A percentile compares a stretch with the other conserved stretches of the same genome.
phyloP scores from a whole-genome alignment of 805 yeast genomes.

The Monosporozyma unispora region DNA sequence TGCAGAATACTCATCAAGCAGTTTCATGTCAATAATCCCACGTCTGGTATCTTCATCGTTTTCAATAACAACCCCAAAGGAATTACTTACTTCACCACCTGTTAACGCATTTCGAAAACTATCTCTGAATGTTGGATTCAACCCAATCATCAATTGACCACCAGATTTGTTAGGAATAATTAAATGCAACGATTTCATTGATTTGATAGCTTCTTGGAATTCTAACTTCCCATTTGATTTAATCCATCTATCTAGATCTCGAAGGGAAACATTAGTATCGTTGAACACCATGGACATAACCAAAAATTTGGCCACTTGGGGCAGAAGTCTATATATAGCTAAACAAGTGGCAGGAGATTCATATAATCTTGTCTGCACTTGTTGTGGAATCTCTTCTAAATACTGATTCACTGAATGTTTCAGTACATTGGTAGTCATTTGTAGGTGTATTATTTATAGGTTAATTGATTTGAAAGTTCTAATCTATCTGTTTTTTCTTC shows the following conservation, averaged over 20 bases:
- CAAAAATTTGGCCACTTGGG: slow-evolving; percentile 81
- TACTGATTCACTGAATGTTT: slow-evolving; percentile 78
- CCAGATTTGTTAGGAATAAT: slow-evolving; percentile 35
- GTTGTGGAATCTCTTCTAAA: slow-evolving; percentile 79
- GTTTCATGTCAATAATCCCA: slow-evolving; percentile 49
- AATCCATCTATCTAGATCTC: slow-evolving; percentile 70
- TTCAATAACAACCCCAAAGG: slow-evolving; percentile 68
- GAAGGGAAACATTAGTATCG: slow-evolving; percentile 58
- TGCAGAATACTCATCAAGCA: slow-evolving; percentile 72
- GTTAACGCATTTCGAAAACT: slow-evolving; percentile 78
- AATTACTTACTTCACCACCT: slow-evolving; percentile 57
- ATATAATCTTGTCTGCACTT: slow-evolving; percentile 74
- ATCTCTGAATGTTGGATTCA: slow-evolving; percentile 65
- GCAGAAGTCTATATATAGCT: slow-evolving; percentile 83
- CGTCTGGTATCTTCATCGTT: slow-evolving; percentile 36
- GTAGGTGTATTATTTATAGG: neutral
- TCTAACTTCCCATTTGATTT: slow-evolving; percentile 44
- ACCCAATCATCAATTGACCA: slow-evolving; percentile 29
- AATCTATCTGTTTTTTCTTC: neutral
- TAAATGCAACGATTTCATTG: slow-evolving; percentile 67
- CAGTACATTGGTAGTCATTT: slow-evolving; percentile 34
- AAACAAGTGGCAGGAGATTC: slow-evolving; percentile 89
- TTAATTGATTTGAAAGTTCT: neutral
- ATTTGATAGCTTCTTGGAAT: slow-evolving; percentile 67
- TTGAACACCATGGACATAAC: slow-evolving; percentile 81